Percentiles rank a stretch among this genome's conserved stretches.
Conservation (phyloP, 1,284 basidiomycete genomes). For the Lentinus polychrous region DNA sequence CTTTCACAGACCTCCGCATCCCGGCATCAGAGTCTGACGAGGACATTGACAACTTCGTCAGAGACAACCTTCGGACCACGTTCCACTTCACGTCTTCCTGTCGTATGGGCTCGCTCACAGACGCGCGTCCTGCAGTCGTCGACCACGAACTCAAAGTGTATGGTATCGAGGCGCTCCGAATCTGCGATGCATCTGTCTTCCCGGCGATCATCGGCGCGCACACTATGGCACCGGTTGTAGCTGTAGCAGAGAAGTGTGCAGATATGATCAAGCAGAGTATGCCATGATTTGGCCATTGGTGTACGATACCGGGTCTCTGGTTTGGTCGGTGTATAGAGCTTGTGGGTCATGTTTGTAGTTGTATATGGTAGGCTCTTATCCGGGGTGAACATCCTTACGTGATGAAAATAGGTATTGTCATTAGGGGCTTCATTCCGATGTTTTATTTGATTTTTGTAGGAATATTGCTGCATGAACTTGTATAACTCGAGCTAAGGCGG, state of each 20-base stretch:
- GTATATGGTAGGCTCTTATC: too few species aligned
- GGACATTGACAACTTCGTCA: conserved; percentile 24
- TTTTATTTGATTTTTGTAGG: too few species aligned
- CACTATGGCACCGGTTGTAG: conserved; percentile 29
- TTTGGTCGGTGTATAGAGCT: too few species aligned
- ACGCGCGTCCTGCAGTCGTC: conserved; percentile 33
- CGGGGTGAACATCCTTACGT: too few species aligned
- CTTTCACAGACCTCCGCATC: conserved; percentile 23
- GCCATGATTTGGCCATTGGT: conserved; percentile 13
- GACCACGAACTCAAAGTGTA: conserved; percentile 45
- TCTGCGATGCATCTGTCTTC: conserved; percentile 36
- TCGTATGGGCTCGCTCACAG: conserved; percentile 30
- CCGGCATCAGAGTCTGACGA: conserved; percentile 19
- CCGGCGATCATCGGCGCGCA: conserved; percentile 30
- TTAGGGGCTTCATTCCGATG: too few species aligned
- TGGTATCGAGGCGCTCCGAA: conserved; percentile 32
- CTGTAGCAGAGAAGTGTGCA: conserved; percentile 31
- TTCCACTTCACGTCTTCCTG: conserved; percentile 33
- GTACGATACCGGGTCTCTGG: conserved; percentile 1
- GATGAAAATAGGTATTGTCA: too few species aligned
- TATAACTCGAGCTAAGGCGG: too few species aligned
- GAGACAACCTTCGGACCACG: conserved; percentile 19
- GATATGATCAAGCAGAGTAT: conserved; percentile 19
- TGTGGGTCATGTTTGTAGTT: too few species aligned
- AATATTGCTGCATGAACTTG: too few species aligned